Evolutionary conservation across 352 stramenopile genomes (phyloP).

Genomic region (Phytophthora litchii): DNA sequence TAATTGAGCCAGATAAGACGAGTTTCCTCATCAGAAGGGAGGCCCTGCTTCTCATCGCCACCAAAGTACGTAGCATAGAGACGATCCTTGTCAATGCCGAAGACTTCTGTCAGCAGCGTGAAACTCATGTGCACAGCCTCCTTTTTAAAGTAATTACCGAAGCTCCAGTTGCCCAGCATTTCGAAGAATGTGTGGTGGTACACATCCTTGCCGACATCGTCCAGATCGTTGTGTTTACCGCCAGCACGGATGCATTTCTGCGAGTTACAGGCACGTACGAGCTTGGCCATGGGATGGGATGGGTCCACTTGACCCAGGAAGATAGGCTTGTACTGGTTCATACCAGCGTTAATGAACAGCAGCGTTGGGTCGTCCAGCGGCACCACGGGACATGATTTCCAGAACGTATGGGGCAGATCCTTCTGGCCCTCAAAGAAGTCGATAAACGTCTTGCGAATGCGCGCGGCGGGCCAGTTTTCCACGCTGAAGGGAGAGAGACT

Average conservation of each 20-base stretch:
- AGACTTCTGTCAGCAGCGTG: constrained; percentile 96
- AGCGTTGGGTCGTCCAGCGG: constrained; percentile 98
- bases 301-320: constrained; percentile 98
- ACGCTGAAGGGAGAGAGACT: constrained; percentile 33
- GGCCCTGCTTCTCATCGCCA: constrained; percentile 88
- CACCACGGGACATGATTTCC: constrained; percentile 95
- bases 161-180: constrained; percentile 99
- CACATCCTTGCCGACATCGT: constrained; percentile 98
- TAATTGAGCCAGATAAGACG: constrained; percentile 89
- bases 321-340: constrained; percentile 99
- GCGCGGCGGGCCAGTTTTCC: constrained; percentile 91
- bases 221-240: constrained; percentile 99
- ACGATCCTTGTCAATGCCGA: constrained; percentile 91
- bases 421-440: constrained; percentile 95
- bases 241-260: constrained; percentile 99
- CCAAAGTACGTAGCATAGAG: constrained; percentile 99
- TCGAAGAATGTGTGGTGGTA: constrained; percentile 99
- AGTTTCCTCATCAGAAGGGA: constrained; percentile 93
- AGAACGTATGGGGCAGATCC: constrained; percentile 92
- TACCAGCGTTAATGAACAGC: constrained; percentile 99
- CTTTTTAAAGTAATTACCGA: constrained; percentile 99
- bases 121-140: constrained; percentile 98
- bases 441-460: constrained; percentile 97
- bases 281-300: constrained; percentile 89
- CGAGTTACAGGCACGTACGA: constrained; percentile 94